Evolutionary conservation across 148 eudicot species (phyloP).

Genomic region (Nepenthes mirabilis): DNA sequence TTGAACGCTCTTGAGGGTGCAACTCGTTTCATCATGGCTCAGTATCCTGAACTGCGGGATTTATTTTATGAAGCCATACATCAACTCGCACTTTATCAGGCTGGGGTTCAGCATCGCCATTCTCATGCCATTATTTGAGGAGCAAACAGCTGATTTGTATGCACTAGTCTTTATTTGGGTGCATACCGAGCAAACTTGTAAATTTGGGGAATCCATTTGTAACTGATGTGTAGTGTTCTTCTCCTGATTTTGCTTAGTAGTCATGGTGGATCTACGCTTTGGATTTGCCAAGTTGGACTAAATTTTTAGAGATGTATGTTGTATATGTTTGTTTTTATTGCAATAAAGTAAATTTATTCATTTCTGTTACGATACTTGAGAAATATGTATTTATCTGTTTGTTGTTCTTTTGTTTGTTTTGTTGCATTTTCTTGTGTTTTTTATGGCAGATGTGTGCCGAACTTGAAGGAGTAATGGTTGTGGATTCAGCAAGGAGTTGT

Average conservation of each 20-base stretch:
- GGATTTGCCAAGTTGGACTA: slow-evolving; percentile 5
- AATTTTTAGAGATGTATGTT: slow-evolving; percentile 8
- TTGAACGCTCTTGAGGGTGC: slow-evolving; percentile 46
- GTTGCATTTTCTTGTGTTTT: no score
- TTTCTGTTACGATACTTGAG: no score
- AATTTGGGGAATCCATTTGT: neutral
- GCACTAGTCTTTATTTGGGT: neutral
- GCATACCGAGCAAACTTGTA: neutral
- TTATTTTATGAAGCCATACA: slow-evolving; percentile 43
- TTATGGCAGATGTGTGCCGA: no score
- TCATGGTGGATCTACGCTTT: neutral
- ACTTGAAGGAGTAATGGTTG: no score
- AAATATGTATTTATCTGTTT: no score
- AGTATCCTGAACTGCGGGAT: slow-evolving; percentile 41
- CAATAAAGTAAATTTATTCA: no score
- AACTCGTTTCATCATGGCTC: slow-evolving; percentile 35
- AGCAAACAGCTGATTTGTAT: slow-evolving; percentile 3
- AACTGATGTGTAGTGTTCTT: no score
- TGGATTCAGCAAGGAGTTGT: no score
- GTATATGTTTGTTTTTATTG: neutral
- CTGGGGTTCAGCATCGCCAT: slow-evolving; percentile 32
- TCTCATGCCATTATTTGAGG: slow-evolving; percentile 23
- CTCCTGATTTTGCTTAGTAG: no score
- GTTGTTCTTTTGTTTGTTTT: no score
- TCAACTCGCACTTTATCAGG: slow-evolving; percentile 53